Percentiles rank a stretch among this genome's conserved stretches.
Conservation (phyloP, 2,329 filamentous ascomycete genomes). For the Raffaelea deltoideospora region DNA sequence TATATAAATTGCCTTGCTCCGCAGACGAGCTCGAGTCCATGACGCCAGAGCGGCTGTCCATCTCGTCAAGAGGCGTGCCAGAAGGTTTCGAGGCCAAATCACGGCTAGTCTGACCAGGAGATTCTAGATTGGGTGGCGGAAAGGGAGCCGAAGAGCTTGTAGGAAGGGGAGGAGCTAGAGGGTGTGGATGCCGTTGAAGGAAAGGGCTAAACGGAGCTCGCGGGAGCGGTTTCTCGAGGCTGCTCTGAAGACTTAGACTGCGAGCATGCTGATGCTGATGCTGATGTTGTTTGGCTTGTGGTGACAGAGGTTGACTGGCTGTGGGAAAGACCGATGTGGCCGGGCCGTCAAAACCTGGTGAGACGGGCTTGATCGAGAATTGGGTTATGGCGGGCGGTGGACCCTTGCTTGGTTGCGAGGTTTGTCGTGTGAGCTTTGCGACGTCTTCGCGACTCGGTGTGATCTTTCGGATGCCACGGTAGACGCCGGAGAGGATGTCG, state of each 20-base stretch:
- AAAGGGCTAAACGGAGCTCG: slow-evolving; percentile 25
- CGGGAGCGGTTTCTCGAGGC: slow-evolving; percentile 42
- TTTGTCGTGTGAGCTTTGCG: slow-evolving; percentile 25
- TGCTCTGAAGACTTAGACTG: slow-evolving; percentile 38
- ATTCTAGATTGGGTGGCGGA: no score
- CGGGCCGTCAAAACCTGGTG: slow-evolving; percentile 12
- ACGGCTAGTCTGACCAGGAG: no score
- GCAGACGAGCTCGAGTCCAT: slow-evolving; percentile 32
- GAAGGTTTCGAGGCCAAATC: slow-evolving; percentile 8
- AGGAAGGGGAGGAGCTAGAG: slow-evolving; percentile 11
- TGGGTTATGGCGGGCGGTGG: slow-evolving; percentile 6
- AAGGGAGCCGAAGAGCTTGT: slow-evolving; percentile 4
- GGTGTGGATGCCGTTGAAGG: slow-evolving; percentile 19
- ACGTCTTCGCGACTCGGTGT: slow-evolving; percentile 27
- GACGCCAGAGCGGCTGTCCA: slow-evolving; percentile 27
- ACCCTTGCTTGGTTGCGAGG: slow-evolving; percentile 20
- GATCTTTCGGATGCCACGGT: slow-evolving; percentile 34
- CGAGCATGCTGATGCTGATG: slow-evolving; percentile 42
- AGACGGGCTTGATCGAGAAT: slow-evolving; percentile 19
- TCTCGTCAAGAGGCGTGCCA: slow-evolving; percentile 14
- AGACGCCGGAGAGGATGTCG: slow-evolving; percentile 35
- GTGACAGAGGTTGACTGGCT: slow-evolving; percentile 7
- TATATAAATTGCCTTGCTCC: slow-evolving; percentile 15
- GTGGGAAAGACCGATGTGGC: slow-evolving; percentile 14
- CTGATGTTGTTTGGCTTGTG: no score